phyloP scores from a whole-genome alignment of 441 rosid genomes.

The Adansonia grandidieri region DNA sequence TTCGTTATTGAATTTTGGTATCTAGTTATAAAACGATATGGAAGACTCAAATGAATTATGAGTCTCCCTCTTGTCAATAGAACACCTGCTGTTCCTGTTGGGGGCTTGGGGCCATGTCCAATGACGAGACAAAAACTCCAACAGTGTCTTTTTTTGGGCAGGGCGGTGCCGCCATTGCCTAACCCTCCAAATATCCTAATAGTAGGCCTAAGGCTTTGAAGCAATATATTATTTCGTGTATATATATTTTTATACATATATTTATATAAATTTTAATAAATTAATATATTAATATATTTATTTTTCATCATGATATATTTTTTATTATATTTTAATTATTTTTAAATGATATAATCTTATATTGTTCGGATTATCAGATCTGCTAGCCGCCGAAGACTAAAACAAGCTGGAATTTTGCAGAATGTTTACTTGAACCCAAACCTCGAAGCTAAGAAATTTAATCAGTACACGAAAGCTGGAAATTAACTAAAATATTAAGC shows the following conservation, averaged over 20 bases:
- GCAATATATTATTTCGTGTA: no score
- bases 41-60: neutral
- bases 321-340: no score
- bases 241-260: no score
- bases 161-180: neutral
- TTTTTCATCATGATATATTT: no score
- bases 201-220: no score
- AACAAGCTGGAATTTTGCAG: slow-evolving; percentile 4
- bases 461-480: neutral
- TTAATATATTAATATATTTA: no score
- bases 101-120: neutral
- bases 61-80: neutral
- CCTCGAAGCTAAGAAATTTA: slow-evolving; percentile 15
- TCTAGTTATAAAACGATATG: no score
- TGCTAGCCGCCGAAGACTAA: no score
- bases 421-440: neutral
- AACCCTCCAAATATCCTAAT: neutral
- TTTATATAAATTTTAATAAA: no score
- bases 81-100: slow-evolving; percentile 22
- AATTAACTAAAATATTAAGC: neutral
- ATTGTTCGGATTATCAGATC: no score
- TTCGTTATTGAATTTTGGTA: no score
- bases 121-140: neutral
- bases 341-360: no score
- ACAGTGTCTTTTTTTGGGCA: neutral